A percentile compares a stretch with the other conserved stretches of the same genome.
Evolutionary conservation across 768 basidiomycete species (phyloP).

Genomic region (Suillus variegatus): DNA sequence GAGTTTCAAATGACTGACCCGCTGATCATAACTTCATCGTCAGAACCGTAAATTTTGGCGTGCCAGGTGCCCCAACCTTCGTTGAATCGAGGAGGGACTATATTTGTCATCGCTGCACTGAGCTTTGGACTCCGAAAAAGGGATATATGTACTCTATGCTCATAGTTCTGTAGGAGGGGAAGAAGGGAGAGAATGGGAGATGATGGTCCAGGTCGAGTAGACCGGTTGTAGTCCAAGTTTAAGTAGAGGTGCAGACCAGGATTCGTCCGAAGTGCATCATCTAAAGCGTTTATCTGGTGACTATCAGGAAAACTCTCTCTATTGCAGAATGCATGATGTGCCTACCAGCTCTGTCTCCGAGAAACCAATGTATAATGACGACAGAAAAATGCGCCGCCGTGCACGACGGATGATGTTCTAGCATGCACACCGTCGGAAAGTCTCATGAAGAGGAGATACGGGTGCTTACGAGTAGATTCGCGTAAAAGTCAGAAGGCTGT

Average conservation of each 20-base stretch:
- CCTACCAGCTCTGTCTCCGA: slow-evolving; percentile 79
- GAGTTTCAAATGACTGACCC: slow-evolving; percentile 61
- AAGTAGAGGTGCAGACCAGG: slow-evolving; percentile 67
- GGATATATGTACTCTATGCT: slow-evolving; percentile 69
- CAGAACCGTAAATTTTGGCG: slow-evolving; percentile 91
- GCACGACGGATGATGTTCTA: slow-evolving; percentile 83
- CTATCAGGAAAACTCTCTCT: not conserved
- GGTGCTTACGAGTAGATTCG: slow-evolving; percentile 49
- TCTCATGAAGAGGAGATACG: not conserved
- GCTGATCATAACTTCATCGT: slow-evolving; percentile 89
- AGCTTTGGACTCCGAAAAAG: slow-evolving; percentile 90
- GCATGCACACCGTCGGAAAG: not conserved
- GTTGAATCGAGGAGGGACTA: slow-evolving; percentile 92
- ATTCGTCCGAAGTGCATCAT: slow-evolving; percentile 56
- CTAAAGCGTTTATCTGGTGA: slow-evolving; percentile 71
- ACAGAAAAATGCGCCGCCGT: slow-evolving; percentile 79
- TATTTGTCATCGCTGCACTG: slow-evolving; percentile 64
- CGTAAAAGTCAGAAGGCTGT: slow-evolving; percentile 61
- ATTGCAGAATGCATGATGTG: slow-evolving; percentile 11
- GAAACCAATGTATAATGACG: slow-evolving; percentile 85
- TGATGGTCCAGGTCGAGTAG: slow-evolving; percentile 70
- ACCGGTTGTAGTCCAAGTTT: slow-evolving; percentile 79
- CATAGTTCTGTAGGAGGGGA: slow-evolving; percentile 73
- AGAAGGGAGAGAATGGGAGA: slow-evolving; percentile 69
- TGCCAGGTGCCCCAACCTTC: slow-evolving; percentile 99